A percentile compares a stretch with the other conserved stretches of the same genome.
Evolutionary conservation across 2,329 filamentous ascomycete species (phyloP).

Genomic region (Arthrinium phaeospermum): DNA sequence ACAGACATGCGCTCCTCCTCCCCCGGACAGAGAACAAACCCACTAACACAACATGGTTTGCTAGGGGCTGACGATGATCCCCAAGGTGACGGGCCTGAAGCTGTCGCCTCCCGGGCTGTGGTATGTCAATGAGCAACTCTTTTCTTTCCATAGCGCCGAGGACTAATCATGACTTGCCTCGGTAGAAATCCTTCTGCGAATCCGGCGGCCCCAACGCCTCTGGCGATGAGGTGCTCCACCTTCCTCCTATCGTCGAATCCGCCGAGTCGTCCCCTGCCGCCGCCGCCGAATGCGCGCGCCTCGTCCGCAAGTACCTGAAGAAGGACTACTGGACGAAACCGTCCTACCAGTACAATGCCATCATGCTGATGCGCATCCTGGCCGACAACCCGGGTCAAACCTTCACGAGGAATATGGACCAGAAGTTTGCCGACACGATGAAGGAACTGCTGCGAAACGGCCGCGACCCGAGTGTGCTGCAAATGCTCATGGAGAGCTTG

Average conservation of each 20-base stretch:
- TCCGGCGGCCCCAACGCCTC: slow-evolving; percentile 65
- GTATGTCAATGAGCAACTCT: slow-evolving; percentile 52
- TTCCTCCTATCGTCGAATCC: slow-evolving; percentile 91
- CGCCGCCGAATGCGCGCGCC: slow-evolving; percentile 78
- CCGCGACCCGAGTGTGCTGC: slow-evolving; percentile 77
- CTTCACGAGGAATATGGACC: slow-evolving; percentile 90
- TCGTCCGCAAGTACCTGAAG: slow-evolving; percentile 82
- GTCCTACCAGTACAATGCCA: slow-evolving; percentile 89
- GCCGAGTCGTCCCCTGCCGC: slow-evolving; percentile 91
- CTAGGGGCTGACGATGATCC: slow-evolving; percentile 15
- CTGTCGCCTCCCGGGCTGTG: slow-evolving; percentile 68
- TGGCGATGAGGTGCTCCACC: slow-evolving; percentile 89
- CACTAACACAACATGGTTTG: slow-evolving; percentile 21
- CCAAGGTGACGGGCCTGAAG: slow-evolving; percentile 65
- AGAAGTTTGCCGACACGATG: slow-evolving; percentile 77
- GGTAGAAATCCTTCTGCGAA: slow-evolving; percentile 81
- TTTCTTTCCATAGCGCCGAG: not conserved
- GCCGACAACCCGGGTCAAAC: slow-evolving; percentile 87
- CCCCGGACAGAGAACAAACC: slow-evolving; percentile 4
- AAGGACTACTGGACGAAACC: slow-evolving; percentile 70
- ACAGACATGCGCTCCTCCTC: slow-evolving; percentile 14
- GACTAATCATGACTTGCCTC: slow-evolving; percentile 19
- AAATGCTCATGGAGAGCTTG: slow-evolving; percentile 87
- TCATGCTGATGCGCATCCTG: slow-evolving; percentile 94
- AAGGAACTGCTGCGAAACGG: slow-evolving; percentile 76